Conservation (phyloP, 2,329 filamentous ascomycete species). For the Davidsoniella eucalypti region DNA sequence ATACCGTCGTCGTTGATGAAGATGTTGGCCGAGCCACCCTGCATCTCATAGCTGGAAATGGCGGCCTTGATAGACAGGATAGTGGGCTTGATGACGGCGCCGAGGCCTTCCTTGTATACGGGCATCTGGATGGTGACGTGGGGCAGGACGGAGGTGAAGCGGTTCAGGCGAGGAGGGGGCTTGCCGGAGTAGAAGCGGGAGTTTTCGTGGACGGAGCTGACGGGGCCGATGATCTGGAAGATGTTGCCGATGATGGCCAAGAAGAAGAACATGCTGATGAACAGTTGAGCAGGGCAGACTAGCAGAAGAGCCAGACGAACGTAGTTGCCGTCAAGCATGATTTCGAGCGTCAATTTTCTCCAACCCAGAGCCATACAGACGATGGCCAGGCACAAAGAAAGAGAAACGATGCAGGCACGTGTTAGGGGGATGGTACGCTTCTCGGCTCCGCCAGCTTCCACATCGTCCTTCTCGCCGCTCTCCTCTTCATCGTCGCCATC, state of each 20-base stretch:
- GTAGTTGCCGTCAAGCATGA: constrained; percentile 35
- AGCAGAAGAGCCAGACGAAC: constrained; percentile 36
- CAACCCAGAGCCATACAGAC: constrained; percentile 39
- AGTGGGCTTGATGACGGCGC: constrained; percentile 30
- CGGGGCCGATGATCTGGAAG: constrained; percentile 32
- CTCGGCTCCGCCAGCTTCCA: constrained; percentile 25
- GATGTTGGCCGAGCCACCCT: constrained; percentile 31
- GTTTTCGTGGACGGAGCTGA: constrained; percentile 27
- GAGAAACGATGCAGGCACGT: constrained; percentile 34
- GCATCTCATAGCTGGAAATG: constrained; percentile 32
- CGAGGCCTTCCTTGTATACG: constrained; percentile 26
- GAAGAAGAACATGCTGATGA: constrained; percentile 38
- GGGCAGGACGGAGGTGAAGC: constrained; percentile 21
- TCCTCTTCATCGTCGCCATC: constrained; percentile 22
- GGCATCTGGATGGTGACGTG: constrained; percentile 31
- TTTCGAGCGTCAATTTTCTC: constrained; percentile 36
- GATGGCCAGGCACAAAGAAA: constrained; percentile 36
- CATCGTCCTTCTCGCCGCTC: constrained; percentile 28
- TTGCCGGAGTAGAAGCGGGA: constrained; percentile 28
- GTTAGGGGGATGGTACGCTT: constrained; percentile 35
- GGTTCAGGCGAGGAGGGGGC: constrained; percentile 19
- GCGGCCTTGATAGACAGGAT: constrained; percentile 31
- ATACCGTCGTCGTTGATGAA: constrained; percentile 49
- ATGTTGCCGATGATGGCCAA: constrained; percentile 24
- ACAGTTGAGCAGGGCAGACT: constrained; percentile 37